phyloP scores from a whole-genome alignment of 2,329 filamentous ascomycete genomes.

The Zymoseptoria pseudotritici region DNA sequence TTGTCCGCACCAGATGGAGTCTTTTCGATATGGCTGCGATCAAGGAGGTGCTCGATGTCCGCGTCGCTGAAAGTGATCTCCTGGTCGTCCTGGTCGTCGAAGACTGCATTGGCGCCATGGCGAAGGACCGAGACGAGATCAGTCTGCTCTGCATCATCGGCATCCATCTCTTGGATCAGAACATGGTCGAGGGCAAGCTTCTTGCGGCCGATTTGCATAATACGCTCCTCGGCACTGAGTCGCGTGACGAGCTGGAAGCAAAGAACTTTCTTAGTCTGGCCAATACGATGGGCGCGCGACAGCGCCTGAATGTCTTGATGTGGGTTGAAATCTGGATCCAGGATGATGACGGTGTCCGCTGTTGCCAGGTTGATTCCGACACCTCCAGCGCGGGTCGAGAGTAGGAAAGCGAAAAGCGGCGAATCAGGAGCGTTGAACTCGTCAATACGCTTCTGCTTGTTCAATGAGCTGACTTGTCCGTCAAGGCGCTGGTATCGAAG shows the following conservation, averaged over 20 bases:
- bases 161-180: constrained; percentile 84
- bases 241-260: constrained; percentile 93
- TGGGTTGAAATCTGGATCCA: constrained; percentile 95
- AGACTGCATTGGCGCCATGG: constrained; percentile 79
- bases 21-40: constrained; percentile 73
- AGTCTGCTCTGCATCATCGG: constrained; percentile 67
- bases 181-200: constrained; percentile 96
- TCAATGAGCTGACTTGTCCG: constrained; percentile 68
- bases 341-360: constrained; percentile 94
- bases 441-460: constrained; percentile 93
- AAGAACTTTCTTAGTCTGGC: constrained; percentile 90
- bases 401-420: constrained; percentile 75
- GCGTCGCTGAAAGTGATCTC: constrained; percentile 75
- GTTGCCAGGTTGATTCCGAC: constrained; percentile 97
- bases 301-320: constrained; percentile 96
- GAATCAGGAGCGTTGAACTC: constrained; percentile 83
- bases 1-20: constrained; percentile 57
- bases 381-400: constrained; percentile 90
- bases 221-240: constrained; percentile 84
- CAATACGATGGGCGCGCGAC: constrained; percentile 89
- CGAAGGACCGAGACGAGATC: constrained; percentile 83
- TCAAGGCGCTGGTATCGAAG: constrained; percentile 74
- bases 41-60: constrained; percentile 83
- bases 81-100: constrained; percentile 64
- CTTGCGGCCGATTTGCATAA: constrained; percentile 88